Conservation (phyloP, 2,329 filamentous ascomycete species). For the Trichoderma asperellum region DNA sequence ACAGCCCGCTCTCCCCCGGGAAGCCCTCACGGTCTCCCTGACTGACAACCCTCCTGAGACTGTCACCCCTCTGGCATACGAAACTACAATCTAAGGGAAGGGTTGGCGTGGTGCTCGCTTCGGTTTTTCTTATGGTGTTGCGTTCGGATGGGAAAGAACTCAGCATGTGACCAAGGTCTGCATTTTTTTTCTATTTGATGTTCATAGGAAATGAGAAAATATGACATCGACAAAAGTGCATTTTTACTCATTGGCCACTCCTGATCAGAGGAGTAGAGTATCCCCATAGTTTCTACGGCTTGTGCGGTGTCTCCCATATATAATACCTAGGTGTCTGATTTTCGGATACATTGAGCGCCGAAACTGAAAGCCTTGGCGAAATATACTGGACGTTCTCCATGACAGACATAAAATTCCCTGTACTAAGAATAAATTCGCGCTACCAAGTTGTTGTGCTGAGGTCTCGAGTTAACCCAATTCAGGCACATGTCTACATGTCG, state of each 20-base stretch:
- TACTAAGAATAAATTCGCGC: background rate
- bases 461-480: background rate
- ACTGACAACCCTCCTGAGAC: slow-evolving; percentile 89
- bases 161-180: slow-evolving; percentile 48
- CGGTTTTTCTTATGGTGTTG: slow-evolving; percentile 49
- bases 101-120: slow-evolving; percentile 41
- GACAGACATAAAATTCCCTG: background rate
- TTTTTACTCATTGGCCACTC: slow-evolving; percentile 3
- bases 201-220: slow-evolving; percentile 47
- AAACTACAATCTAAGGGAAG: slow-evolving; percentile 87
- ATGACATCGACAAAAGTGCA: slow-evolving; percentile 39
- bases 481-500: background rate
- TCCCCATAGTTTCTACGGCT: slow-evolving; percentile 1
- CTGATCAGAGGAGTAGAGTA: background rate
- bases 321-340: background rate
- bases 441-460: background rate
- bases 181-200: slow-evolving; percentile 43
- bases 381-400: background rate
- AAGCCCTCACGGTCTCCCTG: slow-evolving; percentile 76
- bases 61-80: slow-evolving; percentile 89
- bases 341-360: background rate
- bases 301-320: background rate
- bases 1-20: slow-evolving; percentile 77
- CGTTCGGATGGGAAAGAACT: slow-evolving; percentile 50
- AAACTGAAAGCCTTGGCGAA: background rate